Conservation (phyloP, 169 alveolate genomes). For the Plasmodium relictum region DNA sequence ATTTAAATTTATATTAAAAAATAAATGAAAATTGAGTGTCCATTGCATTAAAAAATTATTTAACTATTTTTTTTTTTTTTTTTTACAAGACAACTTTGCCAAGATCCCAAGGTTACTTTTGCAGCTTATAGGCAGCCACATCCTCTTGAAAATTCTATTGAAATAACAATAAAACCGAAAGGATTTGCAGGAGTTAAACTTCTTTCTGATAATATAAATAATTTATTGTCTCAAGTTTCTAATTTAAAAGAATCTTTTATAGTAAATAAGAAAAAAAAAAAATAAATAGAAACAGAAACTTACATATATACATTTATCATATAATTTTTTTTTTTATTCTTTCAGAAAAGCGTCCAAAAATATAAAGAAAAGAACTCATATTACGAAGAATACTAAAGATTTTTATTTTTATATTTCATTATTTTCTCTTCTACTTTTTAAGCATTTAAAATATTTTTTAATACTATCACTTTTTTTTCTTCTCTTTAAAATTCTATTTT, state of each 20-base stretch:
- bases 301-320: neutral
- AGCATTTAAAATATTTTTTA: no score
- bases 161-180: conserved; percentile 66
- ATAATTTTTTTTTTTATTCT: conserved; percentile 6
- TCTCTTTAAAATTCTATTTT: no score
- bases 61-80: neutral
- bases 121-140: conserved; percentile 77
- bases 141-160: conserved; percentile 66
- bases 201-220: conserved; percentile 58
- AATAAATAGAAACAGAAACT: neutral
- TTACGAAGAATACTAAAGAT: conserved; percentile 30
- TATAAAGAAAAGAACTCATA: conserved; percentile 51
- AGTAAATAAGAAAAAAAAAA: conserved; percentile 44
- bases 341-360: conserved; percentile 47
- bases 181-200: conserved; percentile 75
- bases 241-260: conserved; percentile 31
- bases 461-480: no score
- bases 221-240: conserved; percentile 37
- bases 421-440: no score
- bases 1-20: neutral
- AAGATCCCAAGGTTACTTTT: conserved; percentile 72
- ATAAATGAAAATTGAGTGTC: neutral
- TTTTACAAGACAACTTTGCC: conserved; percentile 65
- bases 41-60: neutral
- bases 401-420: neutral